Evolutionary conservation across 2,329 filamentous ascomycete genomes (phyloP).

Genomic region (Domatiomyces globalis): DNA sequence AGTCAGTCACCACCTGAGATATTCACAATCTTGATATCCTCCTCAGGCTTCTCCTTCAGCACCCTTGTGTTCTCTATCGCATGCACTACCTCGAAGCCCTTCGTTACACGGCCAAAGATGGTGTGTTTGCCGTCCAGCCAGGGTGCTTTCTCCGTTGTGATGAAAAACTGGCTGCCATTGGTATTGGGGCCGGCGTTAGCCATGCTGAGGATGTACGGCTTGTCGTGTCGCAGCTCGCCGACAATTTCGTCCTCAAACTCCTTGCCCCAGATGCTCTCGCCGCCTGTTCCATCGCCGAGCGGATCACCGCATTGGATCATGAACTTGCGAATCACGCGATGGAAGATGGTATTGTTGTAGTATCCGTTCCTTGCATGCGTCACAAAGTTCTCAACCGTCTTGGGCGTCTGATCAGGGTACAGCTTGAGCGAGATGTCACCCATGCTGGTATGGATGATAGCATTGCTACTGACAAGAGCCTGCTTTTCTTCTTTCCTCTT

Average conservation of each 20-base stretch:
- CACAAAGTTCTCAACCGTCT: slow-evolving; percentile 93
- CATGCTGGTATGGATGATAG: slow-evolving; percentile 79
- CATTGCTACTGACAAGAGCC: slow-evolving; percentile 60
- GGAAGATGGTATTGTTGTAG: slow-evolving; percentile 96
- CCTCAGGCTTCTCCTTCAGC: slow-evolving; percentile 83
- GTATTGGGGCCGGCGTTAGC: slow-evolving; percentile 92
- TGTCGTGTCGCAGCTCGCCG: slow-evolving; percentile 69
- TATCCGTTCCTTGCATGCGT: slow-evolving; percentile 81
- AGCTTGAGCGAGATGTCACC: slow-evolving; percentile 89
- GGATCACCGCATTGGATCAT: slow-evolving; percentile 92
- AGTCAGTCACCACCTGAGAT: neutral
- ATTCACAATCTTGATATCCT: slow-evolving; percentile 83
- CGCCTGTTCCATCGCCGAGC: slow-evolving; percentile 74
- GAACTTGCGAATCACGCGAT: slow-evolving; percentile 92
- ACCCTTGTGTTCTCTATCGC: slow-evolving; percentile 86
- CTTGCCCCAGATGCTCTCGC: slow-evolving; percentile 82
- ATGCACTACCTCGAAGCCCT: slow-evolving; percentile 86
- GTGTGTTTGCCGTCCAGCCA: slow-evolving; percentile 97
- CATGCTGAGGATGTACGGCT: slow-evolving; percentile 93
- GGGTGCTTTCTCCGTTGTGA: slow-evolving; percentile 80
- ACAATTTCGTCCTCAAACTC: slow-evolving; percentile 93
- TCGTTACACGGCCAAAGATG: slow-evolving; percentile 79
- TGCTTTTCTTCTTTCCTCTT: slow-evolving; percentile 43
- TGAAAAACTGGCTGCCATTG: slow-evolving; percentile 95
- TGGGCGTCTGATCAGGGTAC: slow-evolving; percentile 84